These are phyloP conservation scores for Didymella pomorum DNA, from an alignment of 2,329 filamentous ascomycete species.

Conservation along the genomic window DNA sequence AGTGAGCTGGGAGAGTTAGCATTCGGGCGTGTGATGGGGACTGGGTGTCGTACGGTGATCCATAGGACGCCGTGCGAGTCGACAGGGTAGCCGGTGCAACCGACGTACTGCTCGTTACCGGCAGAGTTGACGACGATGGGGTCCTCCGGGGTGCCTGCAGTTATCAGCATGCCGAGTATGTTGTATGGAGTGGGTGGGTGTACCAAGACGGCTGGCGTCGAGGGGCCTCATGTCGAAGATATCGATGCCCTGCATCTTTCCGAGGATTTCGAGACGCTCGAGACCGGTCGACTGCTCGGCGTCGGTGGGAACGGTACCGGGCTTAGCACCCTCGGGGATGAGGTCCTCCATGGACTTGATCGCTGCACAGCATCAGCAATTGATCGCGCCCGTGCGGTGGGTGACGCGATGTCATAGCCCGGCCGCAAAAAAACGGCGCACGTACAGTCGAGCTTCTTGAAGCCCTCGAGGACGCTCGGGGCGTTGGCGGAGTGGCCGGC, in stretches of 20 bases:
- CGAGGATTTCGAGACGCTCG: constrained; percentile 97
- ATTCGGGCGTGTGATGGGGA: not conserved
- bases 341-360: constrained; percentile 85
- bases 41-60: constrained; percentile 76
- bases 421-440: constrained; percentile 23
- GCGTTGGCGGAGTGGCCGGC: constrained; percentile 38
- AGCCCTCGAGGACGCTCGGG: constrained; percentile 41
- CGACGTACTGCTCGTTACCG: constrained; percentile 94
- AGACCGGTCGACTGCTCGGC: constrained; percentile 96
- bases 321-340: constrained; percentile 78
- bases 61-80: constrained; percentile 92
- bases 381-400: constrained; percentile 3
- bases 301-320: constrained; percentile 90
- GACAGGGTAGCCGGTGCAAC: constrained; percentile 92
- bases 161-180: constrained; percentile 18
- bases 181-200: constrained; percentile 27
- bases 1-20: constrained; percentile 67
- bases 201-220: constrained; percentile 87
- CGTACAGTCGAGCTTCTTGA: constrained; percentile 58
- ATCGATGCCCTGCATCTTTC: constrained; percentile 98
- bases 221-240: constrained; percentile 98
- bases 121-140: constrained; percentile 88
- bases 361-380: constrained; percentile 66
- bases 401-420: too few species aligned
- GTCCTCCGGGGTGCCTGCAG: constrained; percentile 81